Evolutionary conservation across 164 flowering plant species (phyloP), one percentile per base, ranked within the genome.

Genomic region (Kingdonia uniflora): DNA sequence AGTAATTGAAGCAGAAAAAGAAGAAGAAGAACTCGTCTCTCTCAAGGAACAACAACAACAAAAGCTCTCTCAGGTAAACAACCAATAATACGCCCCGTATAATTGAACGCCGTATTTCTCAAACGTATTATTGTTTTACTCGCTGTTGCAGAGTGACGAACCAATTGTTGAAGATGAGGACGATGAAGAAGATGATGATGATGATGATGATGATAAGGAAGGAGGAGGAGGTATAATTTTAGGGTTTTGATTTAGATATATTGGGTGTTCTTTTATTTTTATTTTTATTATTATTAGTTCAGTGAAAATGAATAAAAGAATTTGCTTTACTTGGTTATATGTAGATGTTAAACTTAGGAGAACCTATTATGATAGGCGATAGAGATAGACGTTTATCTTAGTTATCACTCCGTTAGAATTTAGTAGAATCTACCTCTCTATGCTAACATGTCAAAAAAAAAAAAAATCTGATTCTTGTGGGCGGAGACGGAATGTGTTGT

Each of bases 141-240:
- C 19, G 8, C 37, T 41, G 42, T 41, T 51, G 39, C 22, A 69
- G 73, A 55, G 42, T 40, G 81, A 74, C 55, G 81, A 70, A 52
- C 74, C 75, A 5, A 47, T 75, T 14, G 68, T 78, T 53, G 79
- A 73, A 40, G 77, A 72, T 42, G 82, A 79, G 1, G 80, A 79
- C 3, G 87, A 78, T 2, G 87, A 81, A 3, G 85, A 72, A 0
- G 83, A 79, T 5, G 87, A 81, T 8, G 82, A 78, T 12, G 84
- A 80, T 10, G 87, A 80, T 14, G 75, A 73, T 40, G 82, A 76
- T 19, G 66, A 82, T 70, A 82, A 82, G 4, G 81, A 77, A 19
- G 80, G 66, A 0, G 57, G 65, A 29, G 72, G 41, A 69, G 85
- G 88, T 79, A 25, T 19, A 15, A 7, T 37, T 42, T 52, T 21